Base-by-base conservation (phyloP, 371 early-diverging fungal species). In the Rhizopus arrhizus region DNA sequence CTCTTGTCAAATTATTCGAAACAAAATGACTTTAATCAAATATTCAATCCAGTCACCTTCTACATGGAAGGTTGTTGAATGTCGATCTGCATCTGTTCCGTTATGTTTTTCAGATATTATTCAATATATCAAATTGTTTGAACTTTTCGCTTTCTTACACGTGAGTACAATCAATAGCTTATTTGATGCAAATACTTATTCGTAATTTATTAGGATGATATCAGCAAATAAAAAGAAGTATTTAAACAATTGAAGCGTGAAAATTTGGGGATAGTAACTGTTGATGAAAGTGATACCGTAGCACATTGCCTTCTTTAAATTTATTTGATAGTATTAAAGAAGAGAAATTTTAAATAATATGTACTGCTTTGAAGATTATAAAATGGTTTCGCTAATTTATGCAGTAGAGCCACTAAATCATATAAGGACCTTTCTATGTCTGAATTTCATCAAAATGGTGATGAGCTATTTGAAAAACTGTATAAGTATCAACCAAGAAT, bases 1-100 rank as follows among this genome's bases (percentile, higher is more conserved):
- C 40, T 59, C 56, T 13, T 56, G 56, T 42, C 65, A 65, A 56
- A 60, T 65, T 1, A 65, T 65, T 40, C 15, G 61, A n/a, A 65
- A 53, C 34, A 65, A 60, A 47, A 43, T 58, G 13, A 65, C 66
- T 41, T n/a, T 60, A 42, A 47, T 60, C 41, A 51, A 52, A 53
- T 65, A 65, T 28, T 4, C 49, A 41, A 40, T 63, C 31, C 34
- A 57, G 32, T 53, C 64, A 22, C 53, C 32, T 40, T 38, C 53
- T 33, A 57, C 15, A 8, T 61, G 61, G 61, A 53, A 49, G 40
- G 61, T 61, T 32, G 42, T 55, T 48, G 61, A 61, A 61, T 61
- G 61, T 5, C 48, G 61, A 11, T 61, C 61, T 31, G 61, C 61
- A 13, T 48, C 61, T 29, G 48, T 61, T 0, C 61, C 61, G 9